A percentile compares a stretch with the other conserved stretches of the same genome.
Conservation (phyloP, 2,329 filamentous ascomycete species). For the Mariannaea sp. region DNA sequence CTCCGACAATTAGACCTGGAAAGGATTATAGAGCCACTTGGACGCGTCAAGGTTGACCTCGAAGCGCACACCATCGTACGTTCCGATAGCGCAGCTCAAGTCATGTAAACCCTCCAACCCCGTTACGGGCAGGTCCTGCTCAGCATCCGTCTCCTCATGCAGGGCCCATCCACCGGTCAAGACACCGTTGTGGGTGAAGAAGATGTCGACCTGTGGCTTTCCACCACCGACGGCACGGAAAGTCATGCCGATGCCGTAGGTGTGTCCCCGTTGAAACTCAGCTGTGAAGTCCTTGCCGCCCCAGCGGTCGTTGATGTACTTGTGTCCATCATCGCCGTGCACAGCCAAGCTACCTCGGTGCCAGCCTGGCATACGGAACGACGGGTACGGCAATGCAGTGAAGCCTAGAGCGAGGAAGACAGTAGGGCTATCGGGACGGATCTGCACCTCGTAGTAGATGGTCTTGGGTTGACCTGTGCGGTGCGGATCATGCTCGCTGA, state of each 20-base stretch:
- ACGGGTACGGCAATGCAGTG: slow-evolving; percentile 74
- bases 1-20: slow-evolving; percentile 22
- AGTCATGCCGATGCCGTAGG: slow-evolving; percentile 73
- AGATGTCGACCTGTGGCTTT: slow-evolving; percentile 49
- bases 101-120: slow-evolving; percentile 76
- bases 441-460: slow-evolving; percentile 74
- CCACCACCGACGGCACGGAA: slow-evolving; percentile 49
- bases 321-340: slow-evolving; percentile 80
- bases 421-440: slow-evolving; percentile 53
- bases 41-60: slow-evolving; percentile 67
- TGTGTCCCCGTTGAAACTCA: slow-evolving; percentile 67
- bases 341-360: slow-evolving; percentile 75
- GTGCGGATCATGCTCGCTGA: slow-evolving; percentile 61
- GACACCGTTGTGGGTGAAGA: slow-evolving; percentile 71
- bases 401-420: slow-evolving; percentile 69
- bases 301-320: slow-evolving; percentile 75
- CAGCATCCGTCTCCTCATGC: slow-evolving; percentile 72
- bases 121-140: slow-evolving; percentile 63
- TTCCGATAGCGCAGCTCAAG: slow-evolving; percentile 71
- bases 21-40: slow-evolving; percentile 59
- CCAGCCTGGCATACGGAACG: slow-evolving; percentile 80
- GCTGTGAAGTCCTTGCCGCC: slow-evolving; percentile 72
- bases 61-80: slow-evolving; percentile 70
- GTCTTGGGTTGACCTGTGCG: slow-evolving; percentile 50
- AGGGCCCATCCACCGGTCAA: slow-evolving; percentile 69